Percentiles rank a stretch among this genome's conserved stretches.
Evolutionary conservation across 352 stramenopile species (phyloP).

Genomic region (Phytopythium ostracodes): DNA sequence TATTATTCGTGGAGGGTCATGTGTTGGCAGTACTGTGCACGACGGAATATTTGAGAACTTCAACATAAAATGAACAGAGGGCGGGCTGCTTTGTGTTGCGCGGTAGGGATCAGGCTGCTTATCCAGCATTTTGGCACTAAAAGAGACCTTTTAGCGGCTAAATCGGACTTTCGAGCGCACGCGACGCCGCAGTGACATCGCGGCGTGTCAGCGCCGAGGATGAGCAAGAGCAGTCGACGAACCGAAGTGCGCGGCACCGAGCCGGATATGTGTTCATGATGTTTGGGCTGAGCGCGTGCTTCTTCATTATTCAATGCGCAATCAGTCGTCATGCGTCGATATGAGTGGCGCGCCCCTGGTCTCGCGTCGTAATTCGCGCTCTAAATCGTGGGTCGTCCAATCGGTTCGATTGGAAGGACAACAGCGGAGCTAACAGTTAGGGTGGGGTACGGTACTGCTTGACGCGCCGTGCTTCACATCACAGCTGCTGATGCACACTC

Average conservation of each 20-base stretch:
- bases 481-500: background rate
- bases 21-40: background rate
- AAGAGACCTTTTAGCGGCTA: background rate
- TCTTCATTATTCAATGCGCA: background rate
- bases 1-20: background rate
- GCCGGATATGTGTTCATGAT: background rate
- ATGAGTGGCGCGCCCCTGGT: background rate
- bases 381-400: constrained; percentile 1
- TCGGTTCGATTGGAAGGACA: constrained; percentile 2
- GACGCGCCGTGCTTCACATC: constrained; percentile 5
- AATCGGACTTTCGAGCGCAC: background rate
- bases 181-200: background rate
- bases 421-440: background rate
- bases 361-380: background rate
- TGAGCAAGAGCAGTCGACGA: constrained; percentile 1
- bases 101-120: background rate
- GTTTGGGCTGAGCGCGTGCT: background rate
- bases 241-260: background rate
- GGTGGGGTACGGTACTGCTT: background rate
- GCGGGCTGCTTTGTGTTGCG: background rate
- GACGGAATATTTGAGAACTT: constrained; percentile 10
- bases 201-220: background rate
- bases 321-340: background rate
- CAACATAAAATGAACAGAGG: constrained; percentile 9
- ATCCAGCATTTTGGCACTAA: background rate